Conservation (phyloP, 257 asterid genomes). For the Penstemon newberryi region DNA sequence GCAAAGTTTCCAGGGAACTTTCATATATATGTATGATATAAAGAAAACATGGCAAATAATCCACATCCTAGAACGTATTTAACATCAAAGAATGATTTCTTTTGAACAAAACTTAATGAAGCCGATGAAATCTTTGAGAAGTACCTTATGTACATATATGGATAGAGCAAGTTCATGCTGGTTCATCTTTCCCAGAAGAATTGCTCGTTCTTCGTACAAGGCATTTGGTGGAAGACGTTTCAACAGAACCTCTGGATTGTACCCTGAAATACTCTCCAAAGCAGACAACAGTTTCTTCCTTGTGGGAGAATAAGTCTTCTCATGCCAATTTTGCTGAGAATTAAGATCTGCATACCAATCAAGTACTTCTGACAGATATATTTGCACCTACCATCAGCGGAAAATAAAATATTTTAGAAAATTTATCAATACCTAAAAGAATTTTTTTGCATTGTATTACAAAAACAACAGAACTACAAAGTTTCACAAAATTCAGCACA, state of each 20-base stretch:
- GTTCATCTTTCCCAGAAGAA: constrained; percentile 90
- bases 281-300: constrained; percentile 92
- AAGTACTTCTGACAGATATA: constrained; percentile 91
- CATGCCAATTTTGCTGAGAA: constrained; percentile 89
- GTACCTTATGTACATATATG: constrained; percentile 89
- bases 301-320: constrained; percentile 69
- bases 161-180: constrained; percentile 96
- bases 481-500: not conserved
- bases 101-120: constrained; percentile 16
- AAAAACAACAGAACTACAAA: not conserved
- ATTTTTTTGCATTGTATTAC: not conserved
- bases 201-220: constrained; percentile 87
- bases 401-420: not conserved
- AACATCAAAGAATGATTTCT: constrained; percentile 18
- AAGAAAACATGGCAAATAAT: not conserved
- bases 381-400: constrained; percentile 70
- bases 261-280: constrained; percentile 82
- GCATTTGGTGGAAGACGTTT: constrained; percentile 90
- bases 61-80: constrained; percentile 15
- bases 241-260: constrained; percentile 73
- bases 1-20: not conserved
- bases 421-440: not conserved
- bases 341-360: constrained; percentile 76
- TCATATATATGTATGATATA: not conserved
- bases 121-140: constrained; percentile 8